Percentiles rank a stretch among this genome's conserved stretches.
These are phyloP conservation scores for Cystofilobasidium macerans DNA, from an alignment of 768 basidiomycete species.

Conservation along the genomic window DNA sequence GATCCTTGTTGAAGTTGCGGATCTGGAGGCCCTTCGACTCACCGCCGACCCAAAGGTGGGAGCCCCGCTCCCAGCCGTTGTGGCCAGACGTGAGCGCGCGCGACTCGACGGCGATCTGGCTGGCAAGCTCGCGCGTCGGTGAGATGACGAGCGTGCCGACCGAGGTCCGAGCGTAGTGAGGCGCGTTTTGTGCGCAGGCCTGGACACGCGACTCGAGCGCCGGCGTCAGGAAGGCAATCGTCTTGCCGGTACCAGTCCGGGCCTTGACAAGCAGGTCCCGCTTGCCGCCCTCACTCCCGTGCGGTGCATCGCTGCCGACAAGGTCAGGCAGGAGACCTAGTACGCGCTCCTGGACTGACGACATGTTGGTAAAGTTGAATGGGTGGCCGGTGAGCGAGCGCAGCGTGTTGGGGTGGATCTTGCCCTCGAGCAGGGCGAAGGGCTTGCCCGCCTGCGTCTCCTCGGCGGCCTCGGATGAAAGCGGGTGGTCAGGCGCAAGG, in stretches of 20 bases:
- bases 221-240: conserved; percentile 74
- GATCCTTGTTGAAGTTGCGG: conserved; percentile 51
- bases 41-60: conserved; percentile 69
- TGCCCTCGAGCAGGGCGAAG: conserved; percentile 25
- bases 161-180: conserved; percentile 42
- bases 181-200: conserved; percentile 42
- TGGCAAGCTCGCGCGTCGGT: conserved; percentile 80
- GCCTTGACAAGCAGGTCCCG: conserved; percentile 67
- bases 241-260: conserved; percentile 82
- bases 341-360: conserved; percentile 69
- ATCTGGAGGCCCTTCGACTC: conserved; percentile 55
- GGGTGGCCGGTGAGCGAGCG: conserved; percentile 54
- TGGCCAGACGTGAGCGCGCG: conserved; percentile 53
- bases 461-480: too few species aligned
- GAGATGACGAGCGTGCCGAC: conserved; percentile 72
- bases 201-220: conserved; percentile 63
- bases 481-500: conserved; percentile 10
- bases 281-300: conserved; percentile 29
- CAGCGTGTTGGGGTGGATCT: conserved; percentile 41
- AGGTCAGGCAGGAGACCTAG: conserved; percentile 63
- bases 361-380: conserved; percentile 61
- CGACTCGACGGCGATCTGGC: conserved; percentile 79
- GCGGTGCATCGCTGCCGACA: conserved; percentile 30
- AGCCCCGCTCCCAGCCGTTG: conserved; percentile 45
- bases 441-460: conserved; percentile 10